These are phyloP conservation scores for Choanephora cucurbitarum DNA, from an alignment of 371 early-diverging fungal species.

Conservation along the genomic window DNA sequence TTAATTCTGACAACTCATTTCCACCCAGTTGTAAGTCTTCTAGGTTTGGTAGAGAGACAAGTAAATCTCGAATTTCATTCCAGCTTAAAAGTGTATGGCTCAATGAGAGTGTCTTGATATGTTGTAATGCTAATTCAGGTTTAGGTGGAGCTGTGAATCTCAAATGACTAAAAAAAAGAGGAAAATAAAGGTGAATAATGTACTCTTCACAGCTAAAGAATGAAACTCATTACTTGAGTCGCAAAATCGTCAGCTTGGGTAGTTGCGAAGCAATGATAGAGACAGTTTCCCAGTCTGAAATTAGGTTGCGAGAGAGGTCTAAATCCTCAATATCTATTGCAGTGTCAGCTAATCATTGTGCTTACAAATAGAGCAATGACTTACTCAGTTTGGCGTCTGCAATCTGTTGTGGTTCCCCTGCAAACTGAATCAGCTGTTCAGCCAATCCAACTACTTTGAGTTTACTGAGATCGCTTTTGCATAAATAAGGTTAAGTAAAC, in stretches of 20 bases:
- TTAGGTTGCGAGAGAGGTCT: constrained; percentile 72
- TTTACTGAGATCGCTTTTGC: constrained; percentile 46
- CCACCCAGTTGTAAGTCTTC: constrained; percentile 69
- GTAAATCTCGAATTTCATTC: constrained; percentile 44
- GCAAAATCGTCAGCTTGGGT: constrained; percentile 53
- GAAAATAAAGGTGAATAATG: constrained; percentile 3
- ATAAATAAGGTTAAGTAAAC: no score
- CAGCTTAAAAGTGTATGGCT: constrained; percentile 26
- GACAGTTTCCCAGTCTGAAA: constrained; percentile 63
- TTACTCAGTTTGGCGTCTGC: constrained; percentile 25
- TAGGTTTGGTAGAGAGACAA: constrained; percentile 53
- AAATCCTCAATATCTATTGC: constrained; percentile 61
- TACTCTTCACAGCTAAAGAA: not conserved
- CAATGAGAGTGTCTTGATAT: constrained; percentile 32
- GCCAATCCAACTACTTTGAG: constrained; percentile 60
- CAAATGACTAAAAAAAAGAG: constrained; percentile 18
- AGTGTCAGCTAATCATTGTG: not conserved
- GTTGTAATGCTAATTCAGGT: constrained; percentile 36
- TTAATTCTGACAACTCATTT: constrained; percentile 50
- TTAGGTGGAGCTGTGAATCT: constrained; percentile 37
- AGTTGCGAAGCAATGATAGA: constrained; percentile 63
- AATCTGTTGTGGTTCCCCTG: constrained; percentile 30
- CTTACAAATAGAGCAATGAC: not conserved
- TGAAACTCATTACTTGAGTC: constrained; percentile 57
- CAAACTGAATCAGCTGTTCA: constrained; percentile 38